phyloP scores from a whole-genome alignment of 1,139 yeast species.

The Candida sp. region DNA sequence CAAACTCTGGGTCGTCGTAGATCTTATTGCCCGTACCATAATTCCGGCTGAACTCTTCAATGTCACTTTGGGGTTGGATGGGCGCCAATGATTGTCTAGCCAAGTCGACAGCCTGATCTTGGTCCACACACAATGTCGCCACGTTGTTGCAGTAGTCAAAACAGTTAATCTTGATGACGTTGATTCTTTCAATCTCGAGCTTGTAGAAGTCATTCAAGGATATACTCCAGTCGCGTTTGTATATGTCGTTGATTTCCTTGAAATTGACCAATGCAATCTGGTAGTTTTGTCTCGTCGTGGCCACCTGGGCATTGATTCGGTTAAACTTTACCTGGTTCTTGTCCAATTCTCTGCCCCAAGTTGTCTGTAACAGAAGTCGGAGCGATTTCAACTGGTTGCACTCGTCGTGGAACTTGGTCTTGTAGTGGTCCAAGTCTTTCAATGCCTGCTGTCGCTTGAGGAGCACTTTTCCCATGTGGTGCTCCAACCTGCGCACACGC shows the following conservation, averaged over 20 bases:
- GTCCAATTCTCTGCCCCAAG: slow-evolving; percentile 82
- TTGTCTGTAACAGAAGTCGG: slow-evolving; percentile 66
- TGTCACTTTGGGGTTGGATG: slow-evolving; percentile 66
- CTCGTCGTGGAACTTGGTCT: slow-evolving; percentile 60
- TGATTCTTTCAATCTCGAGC: slow-evolving; percentile 80
- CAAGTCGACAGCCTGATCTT: slow-evolving; percentile 76
- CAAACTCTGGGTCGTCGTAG: slow-evolving; percentile 54
- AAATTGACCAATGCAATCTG: slow-evolving; percentile 61
- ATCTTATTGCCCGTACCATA: slow-evolving; percentile 74
- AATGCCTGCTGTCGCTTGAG: slow-evolving; percentile 27
- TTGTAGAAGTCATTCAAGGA: slow-evolving; percentile 74
- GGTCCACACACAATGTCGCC: slow-evolving; percentile 78
- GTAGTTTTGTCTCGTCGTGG: slow-evolving; percentile 58
- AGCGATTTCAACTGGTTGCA: slow-evolving; percentile 63
- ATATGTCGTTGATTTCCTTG: slow-evolving; percentile 70
- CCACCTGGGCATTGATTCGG: slow-evolving; percentile 54
- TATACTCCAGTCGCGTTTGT: slow-evolving; percentile 81
- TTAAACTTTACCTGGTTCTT: slow-evolving; percentile 65
- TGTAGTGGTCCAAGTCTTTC: slow-evolving; percentile 45
- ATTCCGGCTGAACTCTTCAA: slow-evolving; percentile 55
- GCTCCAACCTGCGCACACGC: slow-evolving; percentile 35
- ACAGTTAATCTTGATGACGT: slow-evolving; percentile 72
- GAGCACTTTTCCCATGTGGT: slow-evolving; percentile 42
- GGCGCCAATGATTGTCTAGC: slow-evolving; percentile 72
- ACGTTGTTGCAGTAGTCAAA: slow-evolving; percentile 85